Conservation (phyloP, 345 rosid species). For the Citrus mangshanensis region DNA sequence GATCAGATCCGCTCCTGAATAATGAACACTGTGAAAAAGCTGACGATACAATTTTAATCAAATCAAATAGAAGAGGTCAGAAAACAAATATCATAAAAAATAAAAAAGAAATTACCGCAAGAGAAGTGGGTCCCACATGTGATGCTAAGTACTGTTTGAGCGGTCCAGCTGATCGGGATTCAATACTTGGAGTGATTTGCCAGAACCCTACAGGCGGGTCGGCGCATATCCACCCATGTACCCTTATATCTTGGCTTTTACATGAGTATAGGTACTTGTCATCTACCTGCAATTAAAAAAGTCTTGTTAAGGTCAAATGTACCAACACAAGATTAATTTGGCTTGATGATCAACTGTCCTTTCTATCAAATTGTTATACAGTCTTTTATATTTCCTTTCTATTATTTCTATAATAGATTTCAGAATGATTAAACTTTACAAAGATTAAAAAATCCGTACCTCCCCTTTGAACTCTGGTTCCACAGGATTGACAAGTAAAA, state of each 20-base stretch:
- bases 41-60: conserved; percentile 21
- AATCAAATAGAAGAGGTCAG: background rate
- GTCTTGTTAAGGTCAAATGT: background rate
- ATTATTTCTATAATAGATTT: too few species aligned
- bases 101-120: conserved; percentile 51
- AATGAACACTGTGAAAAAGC: conserved; percentile 86
- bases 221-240: conserved; percentile 88
- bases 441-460: conserved; percentile 28
- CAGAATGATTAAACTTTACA: background rate
- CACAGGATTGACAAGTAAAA: conserved; percentile 62
- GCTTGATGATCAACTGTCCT: background rate
- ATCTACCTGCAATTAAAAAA: conserved; percentile 56
- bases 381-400: too few species aligned
- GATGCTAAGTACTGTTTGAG: conserved; percentile 78
- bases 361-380: background rate
- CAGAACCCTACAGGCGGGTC: conserved; percentile 75
- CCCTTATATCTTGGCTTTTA: conserved; percentile 56
- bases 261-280: conserved; percentile 83
- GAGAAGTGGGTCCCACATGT: conserved; percentile 82
- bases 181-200: conserved; percentile 96
- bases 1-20: conserved; percentile 71
- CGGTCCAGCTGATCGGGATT: conserved; percentile 87
- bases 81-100: background rate
- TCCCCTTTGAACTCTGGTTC: conserved; percentile 78
- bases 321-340: background rate